Conservation (phyloP, 176 grass and related monocot species). For the Musa beccarii region DNA sequence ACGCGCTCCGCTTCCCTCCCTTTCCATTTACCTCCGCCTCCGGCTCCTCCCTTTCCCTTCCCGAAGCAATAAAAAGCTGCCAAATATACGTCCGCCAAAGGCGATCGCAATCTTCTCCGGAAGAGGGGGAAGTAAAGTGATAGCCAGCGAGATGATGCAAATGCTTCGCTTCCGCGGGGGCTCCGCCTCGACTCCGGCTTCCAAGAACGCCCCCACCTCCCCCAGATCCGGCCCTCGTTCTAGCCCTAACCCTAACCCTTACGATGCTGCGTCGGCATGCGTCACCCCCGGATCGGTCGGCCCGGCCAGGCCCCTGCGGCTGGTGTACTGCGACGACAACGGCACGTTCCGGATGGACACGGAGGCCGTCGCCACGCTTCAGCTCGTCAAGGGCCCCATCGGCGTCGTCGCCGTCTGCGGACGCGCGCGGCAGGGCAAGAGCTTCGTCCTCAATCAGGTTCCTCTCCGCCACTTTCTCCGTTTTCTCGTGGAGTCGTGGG, state of each 20-base stretch:
- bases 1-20: not conserved
- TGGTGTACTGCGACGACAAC: slow-evolving; percentile 64
- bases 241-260: not conserved
- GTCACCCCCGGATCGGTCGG: slow-evolving; percentile 10
- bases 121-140: not conserved
- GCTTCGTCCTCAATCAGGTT: slow-evolving; percentile 75
- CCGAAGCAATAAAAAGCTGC: not conserved
- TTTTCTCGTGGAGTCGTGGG: not conserved
- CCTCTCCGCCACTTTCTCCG: not conserved
- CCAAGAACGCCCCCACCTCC: slow-evolving; percentile 30
- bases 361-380: slow-evolving; percentile 55
- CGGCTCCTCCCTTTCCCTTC: not conserved
- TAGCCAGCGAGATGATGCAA: slow-evolving; percentile 38
- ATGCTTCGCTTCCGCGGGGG: slow-evolving; percentile 51
- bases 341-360: slow-evolving; percentile 67
- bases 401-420: slow-evolving; percentile 69
- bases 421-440: slow-evolving; percentile 76
- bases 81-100: not conserved
- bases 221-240: slow-evolving; percentile 12
- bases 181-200: slow-evolving; percentile 23
- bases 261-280: slow-evolving; percentile 16
- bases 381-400: slow-evolving; percentile 62
- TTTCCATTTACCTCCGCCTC: not conserved
- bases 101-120: not conserved
- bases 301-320: slow-evolving; percentile 40